Evolutionary conservation across 176 grass and related monocot species (phyloP).

Genomic region (Hsuehochloa calcarea): DNA sequence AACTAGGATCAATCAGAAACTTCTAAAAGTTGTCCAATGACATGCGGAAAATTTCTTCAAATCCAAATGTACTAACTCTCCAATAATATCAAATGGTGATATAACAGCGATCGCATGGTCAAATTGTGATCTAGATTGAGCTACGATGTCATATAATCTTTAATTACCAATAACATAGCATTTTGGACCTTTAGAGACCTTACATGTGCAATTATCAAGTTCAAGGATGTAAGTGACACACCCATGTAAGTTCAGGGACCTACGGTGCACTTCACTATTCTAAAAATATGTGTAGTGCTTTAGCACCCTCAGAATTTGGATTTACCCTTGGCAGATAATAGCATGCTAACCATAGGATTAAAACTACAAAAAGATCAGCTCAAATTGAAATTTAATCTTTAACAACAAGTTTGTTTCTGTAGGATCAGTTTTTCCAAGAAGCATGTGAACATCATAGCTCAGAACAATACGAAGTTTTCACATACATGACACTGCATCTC

Average conservation of each 20-base stretch:
- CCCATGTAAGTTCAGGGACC: not conserved
- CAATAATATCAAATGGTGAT: not conserved
- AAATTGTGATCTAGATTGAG: not conserved
- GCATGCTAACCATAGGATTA: not conserved
- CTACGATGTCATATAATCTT: not conserved
- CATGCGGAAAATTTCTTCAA: not conserved
- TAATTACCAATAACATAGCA: not conserved
- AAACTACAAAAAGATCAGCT: not conserved
- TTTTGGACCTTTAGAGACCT: not conserved
- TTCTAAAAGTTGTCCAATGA: not conserved
- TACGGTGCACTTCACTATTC: not conserved
- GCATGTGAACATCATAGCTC: not conserved
- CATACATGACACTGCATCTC: not conserved
- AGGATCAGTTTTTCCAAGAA: not conserved
- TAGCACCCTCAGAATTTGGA: constrained; percentile 3
- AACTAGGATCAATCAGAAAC: not conserved
- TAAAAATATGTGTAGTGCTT: not conserved
- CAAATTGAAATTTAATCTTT: not conserved
- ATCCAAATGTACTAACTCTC: not conserved
- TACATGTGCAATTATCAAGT: not conserved
- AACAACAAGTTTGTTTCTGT: not conserved
- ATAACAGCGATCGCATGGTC: not conserved
- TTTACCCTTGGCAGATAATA: not conserved
- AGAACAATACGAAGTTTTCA: not conserved
- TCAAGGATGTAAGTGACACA: not conserved